Evolutionary conservation across 139 green algal genomes (phyloP).

Genomic region (Yamagishiella unicocca): DNA sequence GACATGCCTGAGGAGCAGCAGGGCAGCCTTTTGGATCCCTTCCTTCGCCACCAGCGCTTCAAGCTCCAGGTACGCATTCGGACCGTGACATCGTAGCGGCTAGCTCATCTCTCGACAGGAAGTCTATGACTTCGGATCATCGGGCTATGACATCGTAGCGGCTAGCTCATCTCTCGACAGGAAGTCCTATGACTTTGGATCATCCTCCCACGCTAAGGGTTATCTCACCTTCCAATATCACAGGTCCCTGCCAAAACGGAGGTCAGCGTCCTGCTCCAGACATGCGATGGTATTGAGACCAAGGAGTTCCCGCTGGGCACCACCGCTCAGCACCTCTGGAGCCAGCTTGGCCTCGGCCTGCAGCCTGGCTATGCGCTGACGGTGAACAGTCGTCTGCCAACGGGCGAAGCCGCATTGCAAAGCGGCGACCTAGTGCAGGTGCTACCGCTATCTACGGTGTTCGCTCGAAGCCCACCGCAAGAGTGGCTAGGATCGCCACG

Average conservation of each 20-base stretch:
- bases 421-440: constrained; percentile 57
- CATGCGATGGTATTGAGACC: constrained; percentile 46
- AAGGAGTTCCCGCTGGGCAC: constrained; percentile 44
- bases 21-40: constrained; percentile 55
- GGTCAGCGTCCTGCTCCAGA: constrained; percentile 54
- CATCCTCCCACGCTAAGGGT: too few species aligned
- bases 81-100: too few species aligned
- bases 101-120: too few species aligned
- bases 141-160: too few species aligned
- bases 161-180: too few species aligned
- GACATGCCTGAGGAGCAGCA: constrained; percentile 28
- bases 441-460: constrained; percentile 33
- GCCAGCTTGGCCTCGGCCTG: constrained; percentile 20
- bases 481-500: not conserved
- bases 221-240: too few species aligned
- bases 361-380: constrained; percentile 49
- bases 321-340: constrained; percentile 39
- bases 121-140: too few species aligned
- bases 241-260: constrained; percentile 22
- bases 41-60: constrained; percentile 62
- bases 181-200: too few species aligned
- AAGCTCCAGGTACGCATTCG: constrained; percentile 42
- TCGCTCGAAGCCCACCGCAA: constrained; percentile 10
- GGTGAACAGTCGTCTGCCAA: constrained; percentile 47
- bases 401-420: constrained; percentile 20